Conservation (phyloP, 192 early-diverging fungal species). For the Podochytrium sp. region DNA sequence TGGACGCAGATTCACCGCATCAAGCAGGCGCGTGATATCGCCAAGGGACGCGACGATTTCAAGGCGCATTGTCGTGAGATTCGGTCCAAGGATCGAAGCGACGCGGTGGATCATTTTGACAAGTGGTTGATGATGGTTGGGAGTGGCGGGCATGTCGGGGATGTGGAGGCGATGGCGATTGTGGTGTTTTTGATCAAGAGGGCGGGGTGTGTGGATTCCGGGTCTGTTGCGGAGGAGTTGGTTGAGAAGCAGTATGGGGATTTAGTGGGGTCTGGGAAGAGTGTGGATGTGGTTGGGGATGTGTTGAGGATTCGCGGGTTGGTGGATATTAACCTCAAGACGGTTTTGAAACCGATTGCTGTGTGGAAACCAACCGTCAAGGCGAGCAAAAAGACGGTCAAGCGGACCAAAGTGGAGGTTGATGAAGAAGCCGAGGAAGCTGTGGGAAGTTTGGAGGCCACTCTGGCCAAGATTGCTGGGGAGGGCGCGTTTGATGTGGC, state of each 20-base stretch:
- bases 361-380: not conserved
- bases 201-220: constrained; percentile 19
- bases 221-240: not conserved
- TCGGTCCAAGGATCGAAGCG: constrained; percentile 1
- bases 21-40: constrained; percentile 6
- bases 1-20: constrained; percentile 24
- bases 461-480: constrained; percentile 9
- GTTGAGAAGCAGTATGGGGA: not conserved
- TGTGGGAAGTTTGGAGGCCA: constrained; percentile 2
- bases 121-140: constrained; percentile 38
- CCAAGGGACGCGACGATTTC: constrained; percentile 25
- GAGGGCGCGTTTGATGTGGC: constrained; percentile 19
- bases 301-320: constrained; percentile 8
- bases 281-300: constrained; percentile 8
- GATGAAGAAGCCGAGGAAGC: constrained; percentile 18
- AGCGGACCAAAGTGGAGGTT: not conserved
- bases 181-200: constrained; percentile 30
- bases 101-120: constrained; percentile 32
- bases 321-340: constrained; percentile 6
- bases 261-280: constrained; percentile 13
- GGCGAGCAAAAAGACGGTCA: not conserved
- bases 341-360: not conserved
- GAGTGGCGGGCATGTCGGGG: constrained; percentile 35
- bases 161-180: constrained; percentile 38
- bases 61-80: constrained; percentile 21